phyloP scores from a whole-genome alignment of 306 rosid species.

The Mimosa pudica region DNA sequence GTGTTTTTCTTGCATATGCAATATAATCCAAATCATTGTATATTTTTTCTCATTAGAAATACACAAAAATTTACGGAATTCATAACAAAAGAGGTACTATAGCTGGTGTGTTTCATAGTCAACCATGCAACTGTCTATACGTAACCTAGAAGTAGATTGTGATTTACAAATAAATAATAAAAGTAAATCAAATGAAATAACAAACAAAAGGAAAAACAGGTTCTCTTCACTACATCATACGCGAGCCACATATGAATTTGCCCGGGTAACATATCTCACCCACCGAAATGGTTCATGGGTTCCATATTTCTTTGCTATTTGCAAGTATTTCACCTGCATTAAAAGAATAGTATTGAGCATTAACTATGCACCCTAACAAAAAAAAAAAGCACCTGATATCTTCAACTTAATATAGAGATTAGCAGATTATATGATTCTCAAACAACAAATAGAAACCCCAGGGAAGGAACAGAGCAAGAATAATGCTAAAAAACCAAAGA shows the following conservation, averaged over 20 bases:
- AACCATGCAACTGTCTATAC: slow-evolving; percentile 28
- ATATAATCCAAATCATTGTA: no score
- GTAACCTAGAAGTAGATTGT: slow-evolving; percentile 34
- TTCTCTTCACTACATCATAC: slow-evolving; percentile 44
- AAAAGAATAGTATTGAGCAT: slow-evolving; percentile 30
- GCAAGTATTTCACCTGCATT: slow-evolving; percentile 84
- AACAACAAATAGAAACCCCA: slow-evolving; percentile 2
- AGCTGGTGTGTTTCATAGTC: slow-evolving; percentile 7
- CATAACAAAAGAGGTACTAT: slow-evolving; percentile 4
- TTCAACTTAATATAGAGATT: slow-evolving; percentile 22
- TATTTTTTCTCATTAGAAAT: no score
- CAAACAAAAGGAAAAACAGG: background rate
- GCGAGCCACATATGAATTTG: slow-evolving; percentile 84
- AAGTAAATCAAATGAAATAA: slow-evolving; percentile 32
- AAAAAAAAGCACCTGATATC: slow-evolving; percentile 4
- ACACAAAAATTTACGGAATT: background rate
- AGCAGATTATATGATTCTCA: background rate
- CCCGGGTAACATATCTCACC: slow-evolving; percentile 85
- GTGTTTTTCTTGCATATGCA: no score
- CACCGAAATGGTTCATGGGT: slow-evolving; percentile 75
- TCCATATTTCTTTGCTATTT: slow-evolving; percentile 76
- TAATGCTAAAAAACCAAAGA: slow-evolving; percentile 20
- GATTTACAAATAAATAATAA: slow-evolving; percentile 48
- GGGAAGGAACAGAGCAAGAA: slow-evolving; percentile 16
- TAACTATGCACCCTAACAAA: background rate